phyloP scores from a whole-genome alignment of 257 asterid genomes.

The Sherardia arvensis region DNA sequence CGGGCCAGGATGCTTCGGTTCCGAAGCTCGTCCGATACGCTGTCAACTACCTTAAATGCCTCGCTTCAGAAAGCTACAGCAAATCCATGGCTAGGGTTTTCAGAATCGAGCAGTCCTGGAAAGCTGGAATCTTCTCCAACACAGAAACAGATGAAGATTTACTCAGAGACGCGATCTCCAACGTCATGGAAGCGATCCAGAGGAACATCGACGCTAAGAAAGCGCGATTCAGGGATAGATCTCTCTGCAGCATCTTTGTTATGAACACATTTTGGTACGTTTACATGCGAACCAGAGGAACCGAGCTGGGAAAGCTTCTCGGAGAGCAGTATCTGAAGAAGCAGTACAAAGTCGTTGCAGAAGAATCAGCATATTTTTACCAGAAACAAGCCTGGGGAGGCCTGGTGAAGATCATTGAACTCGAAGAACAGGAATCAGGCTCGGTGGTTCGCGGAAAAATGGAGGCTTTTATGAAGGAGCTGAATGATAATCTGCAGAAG shows the following conservation, averaged over 20 bases:
- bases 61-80: constrained; percentile 37
- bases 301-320: constrained; percentile 50
- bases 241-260: constrained; percentile 38
- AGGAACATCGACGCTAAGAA: constrained; percentile 54
- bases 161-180: constrained; percentile 47
- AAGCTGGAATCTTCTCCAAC: constrained; percentile 35
- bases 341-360: constrained; percentile 50
- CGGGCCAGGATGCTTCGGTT: constrained; percentile 65
- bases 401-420: constrained; percentile 36
- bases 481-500: constrained; percentile 45
- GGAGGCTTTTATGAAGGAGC: constrained; percentile 43
- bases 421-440: constrained; percentile 26
- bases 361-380: constrained; percentile 62
- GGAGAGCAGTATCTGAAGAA: constrained; percentile 62
- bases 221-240: constrained; percentile 41
- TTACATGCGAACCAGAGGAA: constrained; percentile 55
- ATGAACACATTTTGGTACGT: constrained; percentile 82
- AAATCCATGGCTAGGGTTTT: constrained; percentile 45
- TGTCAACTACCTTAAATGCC: constrained; percentile 57
- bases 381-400: constrained; percentile 77
- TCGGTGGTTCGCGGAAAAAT: constrained; percentile 33
- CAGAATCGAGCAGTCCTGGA: constrained; percentile 59
- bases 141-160: constrained; percentile 36
- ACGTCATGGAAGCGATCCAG: constrained; percentile 68
- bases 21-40: constrained; percentile 72